These are phyloP conservation scores for Serpula lacrymans DNA, from an alignment of 768 basidiomycete species.

Conservation along the genomic window DNA sequence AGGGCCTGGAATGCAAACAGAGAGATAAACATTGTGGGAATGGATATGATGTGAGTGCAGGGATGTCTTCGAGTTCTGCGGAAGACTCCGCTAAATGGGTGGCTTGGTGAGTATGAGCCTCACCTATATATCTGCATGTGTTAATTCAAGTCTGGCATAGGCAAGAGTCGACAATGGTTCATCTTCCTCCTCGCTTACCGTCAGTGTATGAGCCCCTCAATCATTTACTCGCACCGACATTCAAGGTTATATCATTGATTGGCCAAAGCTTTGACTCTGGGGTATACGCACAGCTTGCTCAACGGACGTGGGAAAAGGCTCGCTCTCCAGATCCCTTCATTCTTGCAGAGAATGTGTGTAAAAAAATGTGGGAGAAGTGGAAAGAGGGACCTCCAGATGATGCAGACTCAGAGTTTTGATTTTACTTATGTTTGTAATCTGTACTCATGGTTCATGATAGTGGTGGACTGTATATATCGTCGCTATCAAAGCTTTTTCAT, in stretches of 20 bases:
- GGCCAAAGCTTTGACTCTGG: slow-evolving; percentile 55
- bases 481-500: too few relatives aligned
- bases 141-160: slow-evolving; percentile 29
- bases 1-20: too few relatives aligned
- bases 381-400: slow-evolving; percentile 18
- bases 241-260: slow-evolving; percentile 47
- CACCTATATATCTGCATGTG: background rate
- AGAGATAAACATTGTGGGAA: too few relatives aligned
- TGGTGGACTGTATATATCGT: too few relatives aligned
- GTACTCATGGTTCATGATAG: too few relatives aligned
- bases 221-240: slow-evolving; percentile 56
- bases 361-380: slow-evolving; percentile 38
- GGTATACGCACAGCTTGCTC: slow-evolving; percentile 54
- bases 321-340: slow-evolving; percentile 55
- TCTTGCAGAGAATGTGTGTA: slow-evolving; percentile 37
- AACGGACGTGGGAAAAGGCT: slow-evolving; percentile 61
- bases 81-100: too few relatives aligned
- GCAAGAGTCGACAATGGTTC: slow-evolving; percentile 50
- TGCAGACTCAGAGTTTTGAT: too few relatives aligned
- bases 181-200: slow-evolving; percentile 54
- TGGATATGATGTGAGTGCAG: too few relatives aligned
- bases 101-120: background rate
- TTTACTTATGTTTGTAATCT: too few relatives aligned
- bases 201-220: slow-evolving; percentile 51
- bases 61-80: too few relatives aligned